These are phyloP conservation scores for Cladophialophora chaetospira DNA, from an alignment of 2,329 filamentous ascomycete genomes.

Conservation along the genomic window DNA sequence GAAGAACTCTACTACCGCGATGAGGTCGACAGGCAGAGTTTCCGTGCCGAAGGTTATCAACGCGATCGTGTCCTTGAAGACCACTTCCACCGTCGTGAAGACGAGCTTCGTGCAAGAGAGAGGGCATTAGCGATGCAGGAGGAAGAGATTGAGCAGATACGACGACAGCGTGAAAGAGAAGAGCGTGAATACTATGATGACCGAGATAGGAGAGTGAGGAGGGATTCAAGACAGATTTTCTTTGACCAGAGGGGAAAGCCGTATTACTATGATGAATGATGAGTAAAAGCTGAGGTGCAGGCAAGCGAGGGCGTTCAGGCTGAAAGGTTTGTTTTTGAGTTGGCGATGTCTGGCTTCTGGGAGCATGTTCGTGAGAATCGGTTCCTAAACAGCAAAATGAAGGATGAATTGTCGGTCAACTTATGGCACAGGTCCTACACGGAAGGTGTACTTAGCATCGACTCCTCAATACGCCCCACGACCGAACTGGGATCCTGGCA, in stretches of 20 bases:
- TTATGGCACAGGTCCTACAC: too few relatives aligned
- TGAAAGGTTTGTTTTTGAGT: neutral
- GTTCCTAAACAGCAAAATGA: too few relatives aligned
- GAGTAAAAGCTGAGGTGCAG: too few relatives aligned
- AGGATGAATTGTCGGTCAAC: too few relatives aligned
- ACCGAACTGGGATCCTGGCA: too few relatives aligned
- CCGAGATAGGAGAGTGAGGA: slow-evolving; percentile 12
- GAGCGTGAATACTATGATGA: slow-evolving; percentile 17
- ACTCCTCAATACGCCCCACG: too few relatives aligned
- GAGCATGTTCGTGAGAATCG: too few relatives aligned
- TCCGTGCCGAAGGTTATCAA: slow-evolving; percentile 20
- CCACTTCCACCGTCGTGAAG: slow-evolving; percentile 15
- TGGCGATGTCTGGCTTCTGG: too few relatives aligned
- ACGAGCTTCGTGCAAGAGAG: slow-evolving; percentile 10
- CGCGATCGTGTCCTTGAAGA: slow-evolving; percentile 20
- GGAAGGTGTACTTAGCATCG: too few relatives aligned
- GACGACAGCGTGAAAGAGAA: slow-evolving; percentile 3
- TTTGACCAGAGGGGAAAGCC: slow-evolving; percentile 4
- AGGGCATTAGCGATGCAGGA: slow-evolving; percentile 11
- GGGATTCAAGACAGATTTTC: slow-evolving; percentile 4
- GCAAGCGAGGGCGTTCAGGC: too few relatives aligned
- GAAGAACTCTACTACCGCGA: slow-evolving; percentile 15
- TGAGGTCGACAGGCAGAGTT: slow-evolving; percentile 15
- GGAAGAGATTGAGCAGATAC: slow-evolving; percentile 7
- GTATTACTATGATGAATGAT: slow-evolving; percentile 10